These are phyloP conservation scores for Leucaena leucocephala DNA, from an alignment of 306 rosid genomes.

Conservation along the genomic window DNA sequence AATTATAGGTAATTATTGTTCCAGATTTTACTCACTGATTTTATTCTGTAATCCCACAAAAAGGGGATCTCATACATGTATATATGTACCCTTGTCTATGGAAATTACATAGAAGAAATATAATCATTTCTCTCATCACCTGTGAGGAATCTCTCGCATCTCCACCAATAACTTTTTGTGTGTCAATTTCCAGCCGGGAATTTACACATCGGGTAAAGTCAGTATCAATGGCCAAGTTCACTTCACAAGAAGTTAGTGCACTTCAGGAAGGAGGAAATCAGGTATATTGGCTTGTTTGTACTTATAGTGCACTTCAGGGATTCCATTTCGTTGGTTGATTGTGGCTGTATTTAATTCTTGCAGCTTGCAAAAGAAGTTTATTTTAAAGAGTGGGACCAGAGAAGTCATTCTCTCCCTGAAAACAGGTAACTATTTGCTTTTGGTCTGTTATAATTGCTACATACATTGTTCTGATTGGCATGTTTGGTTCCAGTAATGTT, in stretches of 20 bases:
- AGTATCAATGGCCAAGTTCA: constrained; percentile 87
- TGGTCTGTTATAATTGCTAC: constrained; percentile 15
- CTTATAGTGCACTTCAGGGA: constrained; percentile 21
- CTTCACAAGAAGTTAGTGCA: constrained; percentile 83
- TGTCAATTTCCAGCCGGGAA: constrained; percentile 76
- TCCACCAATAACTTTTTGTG: constrained; percentile 32
- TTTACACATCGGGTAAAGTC: constrained; percentile 95
- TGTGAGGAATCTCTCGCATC: too few relatives aligned
- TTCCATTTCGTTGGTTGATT: constrained; percentile 27
- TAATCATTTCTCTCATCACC: too few relatives aligned
- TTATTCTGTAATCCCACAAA: too few relatives aligned
- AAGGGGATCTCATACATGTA: too few relatives aligned
- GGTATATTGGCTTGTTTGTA: constrained; percentile 45
- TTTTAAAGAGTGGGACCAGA: constrained; percentile 85
- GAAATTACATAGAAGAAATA: too few relatives aligned
- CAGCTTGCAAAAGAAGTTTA: constrained; percentile 82
- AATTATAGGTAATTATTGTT: too few relatives aligned
- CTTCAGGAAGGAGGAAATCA: constrained; percentile 97
- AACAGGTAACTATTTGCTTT: constrained; percentile 60
- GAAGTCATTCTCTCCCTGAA: constrained; percentile 75
- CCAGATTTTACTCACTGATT: too few relatives aligned
- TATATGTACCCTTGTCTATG: too few relatives aligned
- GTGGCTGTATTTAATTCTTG: constrained; percentile 31
- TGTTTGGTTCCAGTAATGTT: constrained; percentile 67
- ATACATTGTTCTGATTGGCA: constrained; percentile 49